Conservation (phyloP, 371 early-diverging fungal genomes). For the Neoconidiobolus thromboides region DNA sequence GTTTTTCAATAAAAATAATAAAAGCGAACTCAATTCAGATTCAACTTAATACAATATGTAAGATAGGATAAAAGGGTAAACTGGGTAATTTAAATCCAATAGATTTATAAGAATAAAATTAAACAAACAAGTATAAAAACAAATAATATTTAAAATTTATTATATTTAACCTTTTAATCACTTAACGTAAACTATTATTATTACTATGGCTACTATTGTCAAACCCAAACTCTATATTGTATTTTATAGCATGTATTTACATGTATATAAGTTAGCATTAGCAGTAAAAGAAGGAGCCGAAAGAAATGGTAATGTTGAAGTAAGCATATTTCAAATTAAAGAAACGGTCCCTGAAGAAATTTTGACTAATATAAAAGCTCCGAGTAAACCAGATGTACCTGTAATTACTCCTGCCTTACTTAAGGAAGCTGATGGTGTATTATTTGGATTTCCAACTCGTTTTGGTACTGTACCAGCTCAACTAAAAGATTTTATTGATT, state of each 20-base stretch:
- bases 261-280: slow-evolving; percentile 16
- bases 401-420: slow-evolving; percentile 32
- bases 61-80: too few species aligned
- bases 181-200: slow-evolving; percentile 5
- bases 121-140: too few species aligned
- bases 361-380: slow-evolving; percentile 49
- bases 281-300: slow-evolving; percentile 25
- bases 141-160: too few species aligned
- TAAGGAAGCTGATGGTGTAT: slow-evolving; percentile 45
- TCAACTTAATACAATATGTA: too few species aligned
- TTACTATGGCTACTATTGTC: slow-evolving; percentile 1
- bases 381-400: slow-evolving; percentile 35
- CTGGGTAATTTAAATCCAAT: too few species aligned
- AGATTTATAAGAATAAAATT: too few species aligned
- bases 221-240: background rate
- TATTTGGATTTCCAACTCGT: slow-evolving; percentile 62
- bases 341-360: slow-evolving; percentile 47
- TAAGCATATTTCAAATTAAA: slow-evolving; percentile 23
- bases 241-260: background rate
- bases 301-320: slow-evolving; percentile 22
- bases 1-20: too few species aligned
- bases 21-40: too few species aligned
- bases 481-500: slow-evolving; percentile 46
- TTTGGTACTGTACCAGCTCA: slow-evolving; percentile 61
- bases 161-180: too few species aligned